phyloP scores from a whole-genome alignment of 202 grass and related monocot species.

The Elaeis oleifera region DNA sequence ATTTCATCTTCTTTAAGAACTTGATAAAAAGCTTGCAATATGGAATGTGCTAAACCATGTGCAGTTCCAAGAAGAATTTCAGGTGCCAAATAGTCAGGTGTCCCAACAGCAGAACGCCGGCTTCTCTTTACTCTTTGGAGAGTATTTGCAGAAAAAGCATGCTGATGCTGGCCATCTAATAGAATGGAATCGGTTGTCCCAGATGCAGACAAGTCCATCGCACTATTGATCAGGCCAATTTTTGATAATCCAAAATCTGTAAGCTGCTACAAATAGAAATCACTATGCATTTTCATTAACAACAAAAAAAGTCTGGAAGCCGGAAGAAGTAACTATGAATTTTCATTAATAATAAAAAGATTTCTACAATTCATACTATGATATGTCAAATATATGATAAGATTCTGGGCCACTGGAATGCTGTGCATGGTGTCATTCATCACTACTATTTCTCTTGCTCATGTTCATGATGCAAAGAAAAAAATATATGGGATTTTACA shows the following conservation, averaged over 20 bases:
- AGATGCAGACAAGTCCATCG: slow-evolving; percentile 17
- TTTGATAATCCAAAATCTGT: slow-evolving; percentile 41
- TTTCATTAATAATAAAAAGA: neutral
- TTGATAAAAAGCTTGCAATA: neutral
- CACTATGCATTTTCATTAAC: slow-evolving; percentile 1
- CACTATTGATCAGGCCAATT: slow-evolving; percentile 29
- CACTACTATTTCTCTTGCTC: no score
- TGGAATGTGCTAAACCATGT: slow-evolving; percentile 19
- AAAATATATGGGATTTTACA: no score
- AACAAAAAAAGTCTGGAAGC: slow-evolving; percentile 26
- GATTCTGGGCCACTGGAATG: no score
- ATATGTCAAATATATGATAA: no score
- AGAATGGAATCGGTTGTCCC: neutral
- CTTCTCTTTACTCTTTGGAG: slow-evolving; percentile 5
- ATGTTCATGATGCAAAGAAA: no score
- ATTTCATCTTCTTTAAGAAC: neutral
- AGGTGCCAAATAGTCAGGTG: slow-evolving; percentile 36
- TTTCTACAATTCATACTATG: no score
- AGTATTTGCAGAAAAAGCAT: neutral
- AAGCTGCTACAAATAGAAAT: slow-evolving; percentile 19
- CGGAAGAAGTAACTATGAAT: slow-evolving; percentile 4
- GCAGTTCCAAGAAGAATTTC: slow-evolving; percentile 36
- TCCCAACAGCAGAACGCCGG: slow-evolving; percentile 26
- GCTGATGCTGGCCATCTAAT: neutral
- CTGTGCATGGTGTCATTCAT: no score